These are phyloP conservation scores for Nitzschia sp. DNA, from an alignment of 108 stramenopile species.

Conservation along the genomic window DNA sequence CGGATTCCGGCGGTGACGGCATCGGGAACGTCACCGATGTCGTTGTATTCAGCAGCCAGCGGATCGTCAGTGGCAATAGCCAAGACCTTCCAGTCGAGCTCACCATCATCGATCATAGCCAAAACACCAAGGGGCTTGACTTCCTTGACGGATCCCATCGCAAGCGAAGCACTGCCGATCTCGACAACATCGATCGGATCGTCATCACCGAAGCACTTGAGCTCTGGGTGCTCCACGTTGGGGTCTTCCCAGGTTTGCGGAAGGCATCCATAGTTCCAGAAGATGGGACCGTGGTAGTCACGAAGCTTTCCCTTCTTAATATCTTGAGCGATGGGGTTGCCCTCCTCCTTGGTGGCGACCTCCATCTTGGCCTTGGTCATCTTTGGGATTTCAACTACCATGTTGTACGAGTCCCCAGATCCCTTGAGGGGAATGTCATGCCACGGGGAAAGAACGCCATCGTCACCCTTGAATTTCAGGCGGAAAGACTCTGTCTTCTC, in stretches of 20 bases:
- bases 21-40: constrained; percentile 95
- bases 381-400: constrained; percentile 97
- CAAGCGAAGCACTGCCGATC: constrained; percentile 84
- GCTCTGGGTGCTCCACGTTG: constrained; percentile 89
- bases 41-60: constrained; percentile 93
- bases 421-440: constrained; percentile 85
- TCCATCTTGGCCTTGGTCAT: constrained; percentile 99
- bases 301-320: constrained; percentile 98
- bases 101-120: constrained; percentile 99
- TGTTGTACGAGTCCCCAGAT: constrained; percentile 73
- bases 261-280: constrained; percentile 99
- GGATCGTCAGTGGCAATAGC: constrained; percentile 94
- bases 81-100: constrained; percentile 99
- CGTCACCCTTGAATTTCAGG: constrained; percentile 66
- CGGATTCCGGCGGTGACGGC: constrained; percentile 92
- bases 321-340: constrained; percentile 98
- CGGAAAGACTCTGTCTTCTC: constrained; percentile 85
- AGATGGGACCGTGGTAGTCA: constrained; percentile 98
- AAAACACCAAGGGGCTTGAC: constrained; percentile 97
- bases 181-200: constrained; percentile 99
- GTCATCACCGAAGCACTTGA: constrained; percentile 94
- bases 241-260: constrained; percentile 99
- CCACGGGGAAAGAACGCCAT: constrained; percentile 77
- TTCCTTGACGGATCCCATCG: constrained; percentile 87
- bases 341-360: constrained; percentile 94